Percentiles rank a stretch among this genome's conserved stretches.
Conservation (phyloP, 2,329 filamentous ascomycete genomes). For the Uncinocarpus reesii region DNA sequence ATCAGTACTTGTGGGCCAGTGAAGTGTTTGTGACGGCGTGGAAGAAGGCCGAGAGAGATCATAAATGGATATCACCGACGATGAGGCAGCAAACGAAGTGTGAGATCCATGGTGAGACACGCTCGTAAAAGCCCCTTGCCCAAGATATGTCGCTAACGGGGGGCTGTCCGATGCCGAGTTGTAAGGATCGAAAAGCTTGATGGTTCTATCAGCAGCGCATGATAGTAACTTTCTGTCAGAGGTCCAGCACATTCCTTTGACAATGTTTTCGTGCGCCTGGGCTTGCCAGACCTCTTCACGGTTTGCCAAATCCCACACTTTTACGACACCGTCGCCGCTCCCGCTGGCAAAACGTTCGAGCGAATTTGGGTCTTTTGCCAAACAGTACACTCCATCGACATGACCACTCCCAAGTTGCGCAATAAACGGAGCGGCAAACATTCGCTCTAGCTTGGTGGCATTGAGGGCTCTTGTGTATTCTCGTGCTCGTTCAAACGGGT, state of each 20-base stretch:
- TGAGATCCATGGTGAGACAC: constrained; percentile 71
- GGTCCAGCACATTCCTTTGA: constrained; percentile 87
- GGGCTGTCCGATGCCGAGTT: constrained; percentile 55
- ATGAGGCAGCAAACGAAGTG: constrained; percentile 67
- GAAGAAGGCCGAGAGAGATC: constrained; percentile 69
- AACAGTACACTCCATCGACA: constrained; percentile 77
- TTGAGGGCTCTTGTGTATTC: constrained; percentile 71
- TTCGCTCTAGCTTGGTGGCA: constrained; percentile 85
- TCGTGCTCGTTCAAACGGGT: constrained; percentile 81
- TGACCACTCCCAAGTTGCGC: constrained; percentile 81
- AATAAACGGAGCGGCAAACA: constrained; percentile 79
- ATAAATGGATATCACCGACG: constrained; percentile 73
- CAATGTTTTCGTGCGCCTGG: constrained; percentile 82
- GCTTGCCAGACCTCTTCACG: constrained; percentile 65
- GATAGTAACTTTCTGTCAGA: constrained; percentile 73
- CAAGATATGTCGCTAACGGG: constrained; percentile 78
- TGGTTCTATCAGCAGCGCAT: constrained; percentile 72
- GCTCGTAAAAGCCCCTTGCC: constrained; percentile 69
- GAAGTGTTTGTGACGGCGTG: constrained; percentile 67
- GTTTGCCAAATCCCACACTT: constrained; percentile 75
- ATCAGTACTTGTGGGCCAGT: constrained; percentile 80
- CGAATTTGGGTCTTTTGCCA: constrained; percentile 68
- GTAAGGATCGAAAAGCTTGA: constrained; percentile 90
- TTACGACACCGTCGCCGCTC: constrained; percentile 84
- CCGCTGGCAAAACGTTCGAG: constrained; percentile 69